Conservation (phyloP, 1,284 basidiomycete genomes). For the Rhodotorula sp. region DNA sequence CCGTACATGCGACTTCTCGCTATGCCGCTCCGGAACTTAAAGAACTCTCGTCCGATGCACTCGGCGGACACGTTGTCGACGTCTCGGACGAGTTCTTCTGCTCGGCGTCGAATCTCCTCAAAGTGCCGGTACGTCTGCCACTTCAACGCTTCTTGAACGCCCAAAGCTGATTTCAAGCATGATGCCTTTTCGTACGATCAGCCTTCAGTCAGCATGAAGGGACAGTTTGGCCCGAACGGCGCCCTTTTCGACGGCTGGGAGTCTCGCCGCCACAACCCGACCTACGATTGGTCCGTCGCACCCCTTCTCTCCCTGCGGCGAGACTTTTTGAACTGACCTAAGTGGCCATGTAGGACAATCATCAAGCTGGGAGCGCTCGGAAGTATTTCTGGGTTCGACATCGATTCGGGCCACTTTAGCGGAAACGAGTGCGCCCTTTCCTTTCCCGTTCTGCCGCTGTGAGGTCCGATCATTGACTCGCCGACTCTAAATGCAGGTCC, state of each 20-base stretch:
- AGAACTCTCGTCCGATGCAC: slow-evolving; percentile 82
- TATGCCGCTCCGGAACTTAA: slow-evolving; percentile 1
- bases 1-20: neutral
- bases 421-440: slow-evolving; percentile 70
- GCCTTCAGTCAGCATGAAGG: slow-evolving; percentile 79
- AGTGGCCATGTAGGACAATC: slow-evolving; percentile 65
- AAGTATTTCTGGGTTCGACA: slow-evolving; percentile 75
- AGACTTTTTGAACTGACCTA: neutral
- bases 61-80: slow-evolving; percentile 72
- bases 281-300: slow-evolving; percentile 74
- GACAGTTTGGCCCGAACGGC: slow-evolving; percentile 93
- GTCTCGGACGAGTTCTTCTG: slow-evolving; percentile 97
- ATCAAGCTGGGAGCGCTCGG: slow-evolving; percentile 75
- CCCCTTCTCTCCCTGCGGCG: rapidly evolving
- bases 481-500: no score
- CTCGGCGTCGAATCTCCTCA: slow-evolving; percentile 75
- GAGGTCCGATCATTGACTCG: neutral
- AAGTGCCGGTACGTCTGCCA: slow-evolving; percentile 63
- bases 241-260: slow-evolving; percentile 97
- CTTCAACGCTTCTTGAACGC: no score
- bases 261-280: slow-evolving; percentile 79
- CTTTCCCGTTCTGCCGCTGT: neutral
- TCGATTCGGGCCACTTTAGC: slow-evolving; percentile 94
- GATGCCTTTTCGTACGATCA: slow-evolving; percentile 46
- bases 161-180: neutral